These are phyloP conservation scores for Stentor coeruleus DNA, from an alignment of 73 alveolate species.

Conservation along the genomic window DNA sequence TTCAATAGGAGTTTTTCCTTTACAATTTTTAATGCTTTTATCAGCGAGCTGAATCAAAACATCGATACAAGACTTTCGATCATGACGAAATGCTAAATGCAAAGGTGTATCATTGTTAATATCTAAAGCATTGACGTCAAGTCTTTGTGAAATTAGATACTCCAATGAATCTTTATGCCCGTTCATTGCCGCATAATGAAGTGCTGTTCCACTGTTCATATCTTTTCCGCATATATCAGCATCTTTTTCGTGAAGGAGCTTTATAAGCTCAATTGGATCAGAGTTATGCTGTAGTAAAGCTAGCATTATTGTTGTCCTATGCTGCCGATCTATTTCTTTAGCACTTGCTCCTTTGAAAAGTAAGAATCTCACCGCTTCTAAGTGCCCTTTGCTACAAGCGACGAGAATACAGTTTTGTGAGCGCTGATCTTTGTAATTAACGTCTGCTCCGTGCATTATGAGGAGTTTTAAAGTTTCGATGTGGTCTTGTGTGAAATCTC, in stretches of 20 bases:
- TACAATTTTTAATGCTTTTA: not conserved
- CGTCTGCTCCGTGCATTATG: not conserved
- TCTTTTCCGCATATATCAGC: not conserved
- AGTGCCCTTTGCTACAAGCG: not conserved
- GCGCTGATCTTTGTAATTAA: not conserved
- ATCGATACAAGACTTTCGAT: not conserved
- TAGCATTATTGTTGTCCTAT: not conserved
- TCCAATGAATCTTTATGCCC: not conserved
- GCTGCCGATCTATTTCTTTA: not conserved
- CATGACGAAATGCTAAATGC: not conserved
- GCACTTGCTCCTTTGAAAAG: not conserved
- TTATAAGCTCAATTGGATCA: not conserved
- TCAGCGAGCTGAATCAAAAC: not conserved
- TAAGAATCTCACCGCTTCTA: not conserved
- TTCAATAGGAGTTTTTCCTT: not conserved
- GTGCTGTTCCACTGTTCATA: not conserved
- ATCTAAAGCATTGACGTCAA: not conserved
- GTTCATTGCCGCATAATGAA: conserved; percentile 8
- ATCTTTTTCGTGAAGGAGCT: not conserved
- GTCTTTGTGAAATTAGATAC: not conserved
- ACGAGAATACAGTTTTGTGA: not conserved
- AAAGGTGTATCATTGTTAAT: not conserved
- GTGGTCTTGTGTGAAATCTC: not conserved
- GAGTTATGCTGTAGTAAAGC: not conserved
- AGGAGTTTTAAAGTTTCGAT: not conserved